These are phyloP conservation scores for Knoxdaviesia capensis DNA, from an alignment of 2,329 filamentous ascomycete genomes.

Conservation along the genomic window DNA sequence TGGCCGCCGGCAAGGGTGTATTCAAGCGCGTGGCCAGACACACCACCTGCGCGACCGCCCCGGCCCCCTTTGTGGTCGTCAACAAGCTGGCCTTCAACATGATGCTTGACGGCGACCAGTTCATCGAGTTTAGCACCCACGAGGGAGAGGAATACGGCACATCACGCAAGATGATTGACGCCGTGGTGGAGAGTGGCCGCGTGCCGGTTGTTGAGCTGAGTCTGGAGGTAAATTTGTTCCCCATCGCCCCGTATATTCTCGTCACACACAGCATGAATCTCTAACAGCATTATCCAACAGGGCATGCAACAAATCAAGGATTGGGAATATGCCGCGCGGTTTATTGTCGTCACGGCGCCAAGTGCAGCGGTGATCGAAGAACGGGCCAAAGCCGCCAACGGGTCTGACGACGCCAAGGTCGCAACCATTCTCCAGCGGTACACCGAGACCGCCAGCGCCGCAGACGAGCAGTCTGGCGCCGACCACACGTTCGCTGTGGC, in stretches of 20 bases:
- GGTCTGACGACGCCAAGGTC: background rate
- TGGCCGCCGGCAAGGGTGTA: conserved; percentile 40
- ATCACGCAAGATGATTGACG: conserved; percentile 29
- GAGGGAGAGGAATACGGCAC: conserved; percentile 34
- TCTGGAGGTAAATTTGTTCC: conserved; percentile 22
- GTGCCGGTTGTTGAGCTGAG: conserved; percentile 37
- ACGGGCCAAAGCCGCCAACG: conserved; percentile 1
- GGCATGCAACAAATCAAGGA: conserved; percentile 36
- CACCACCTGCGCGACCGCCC: conserved; percentile 27
- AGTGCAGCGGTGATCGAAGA: conserved; percentile 1
- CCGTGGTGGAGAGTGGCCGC: conserved; percentile 31
- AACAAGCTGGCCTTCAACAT: conserved; percentile 31
- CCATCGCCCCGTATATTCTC: background rate
- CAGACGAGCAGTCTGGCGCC: conserved; percentile 4
- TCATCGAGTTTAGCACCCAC: conserved; percentile 33
- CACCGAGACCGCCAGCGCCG: conserved; percentile 7
- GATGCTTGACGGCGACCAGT: conserved; percentile 37
- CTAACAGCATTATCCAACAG: conserved; percentile 12
- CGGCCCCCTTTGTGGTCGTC: conserved; percentile 35
- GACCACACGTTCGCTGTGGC: conserved; percentile 6
- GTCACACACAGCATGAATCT: background rate
- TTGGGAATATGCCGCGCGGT: conserved; percentile 32
- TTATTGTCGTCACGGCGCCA: conserved; percentile 29
- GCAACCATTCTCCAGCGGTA: conserved; percentile 1
- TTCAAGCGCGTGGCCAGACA: conserved; percentile 39